These are phyloP conservation scores for Kodamaea derodonti DNA, from an alignment of 1,139 yeast genomes.

Conservation along the genomic window DNA sequence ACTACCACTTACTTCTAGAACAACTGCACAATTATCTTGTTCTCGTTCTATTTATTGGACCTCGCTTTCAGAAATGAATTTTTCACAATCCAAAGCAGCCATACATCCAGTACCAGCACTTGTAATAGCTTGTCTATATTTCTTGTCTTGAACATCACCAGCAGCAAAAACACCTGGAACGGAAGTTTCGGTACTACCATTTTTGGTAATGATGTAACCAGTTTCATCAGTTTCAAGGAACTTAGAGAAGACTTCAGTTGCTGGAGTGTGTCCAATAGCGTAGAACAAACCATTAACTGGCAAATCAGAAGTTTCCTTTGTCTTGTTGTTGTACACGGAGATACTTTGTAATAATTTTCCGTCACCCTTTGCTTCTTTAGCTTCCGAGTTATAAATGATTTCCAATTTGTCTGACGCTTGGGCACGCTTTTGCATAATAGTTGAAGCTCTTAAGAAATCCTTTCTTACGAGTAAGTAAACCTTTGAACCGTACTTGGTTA, in stretches of 20 bases:
- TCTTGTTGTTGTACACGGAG: constrained; percentile 64
- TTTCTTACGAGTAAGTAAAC: constrained; percentile 91
- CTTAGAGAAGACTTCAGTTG: constrained; percentile 72
- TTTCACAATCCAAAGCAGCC: constrained; percentile 97
- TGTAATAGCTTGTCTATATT: constrained; percentile 97
- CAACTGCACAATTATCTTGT: no score
- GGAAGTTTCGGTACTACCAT: constrained; percentile 87
- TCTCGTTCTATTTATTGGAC: neutral
- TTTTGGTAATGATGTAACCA: constrained; percentile 83
- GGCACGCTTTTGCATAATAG: constrained; percentile 94
- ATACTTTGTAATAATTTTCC: constrained; percentile 68
- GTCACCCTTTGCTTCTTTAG: constrained; percentile 88
- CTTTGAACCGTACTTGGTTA: constrained; percentile 95
- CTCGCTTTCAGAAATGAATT: constrained; percentile 58
- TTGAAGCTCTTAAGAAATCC: constrained; percentile 89
- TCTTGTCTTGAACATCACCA: constrained; percentile 97
- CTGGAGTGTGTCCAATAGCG: constrained; percentile 97
- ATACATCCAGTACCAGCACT: constrained; percentile 99
- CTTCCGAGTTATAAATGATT: constrained; percentile 81
- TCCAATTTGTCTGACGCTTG: constrained; percentile 81
- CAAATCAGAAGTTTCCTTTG: constrained; percentile 64
- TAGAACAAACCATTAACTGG: constrained; percentile 90
- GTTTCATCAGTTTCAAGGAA: constrained; percentile 83
- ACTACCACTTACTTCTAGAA: no score
- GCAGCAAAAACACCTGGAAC: constrained; percentile 95